Evolutionary conservation across 331 rosid genomes (phyloP).

Genomic region (Quercus lobata): DNA sequence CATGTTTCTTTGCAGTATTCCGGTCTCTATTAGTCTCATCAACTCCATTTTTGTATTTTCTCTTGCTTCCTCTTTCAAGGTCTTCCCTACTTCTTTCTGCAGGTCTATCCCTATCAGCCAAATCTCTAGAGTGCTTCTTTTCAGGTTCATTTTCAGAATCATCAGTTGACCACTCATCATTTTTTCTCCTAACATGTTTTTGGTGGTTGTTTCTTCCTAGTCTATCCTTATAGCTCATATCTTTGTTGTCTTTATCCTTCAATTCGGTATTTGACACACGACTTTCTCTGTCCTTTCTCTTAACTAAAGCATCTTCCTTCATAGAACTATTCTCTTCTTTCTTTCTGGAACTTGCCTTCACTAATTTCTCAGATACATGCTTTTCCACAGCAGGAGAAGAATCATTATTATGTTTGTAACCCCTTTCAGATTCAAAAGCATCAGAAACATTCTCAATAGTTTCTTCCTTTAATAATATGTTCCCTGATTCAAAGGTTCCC

Average conservation of each 20-base stretch:
- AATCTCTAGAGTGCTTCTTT: slow-evolving; percentile 52
- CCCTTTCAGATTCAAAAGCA: slow-evolving; percentile 34
- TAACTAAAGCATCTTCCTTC: slow-evolving; percentile 36
- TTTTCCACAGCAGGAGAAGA: slow-evolving; percentile 34
- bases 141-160: slow-evolving; percentile 34
- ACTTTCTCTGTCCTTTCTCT: slow-evolving; percentile 36
- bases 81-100: slow-evolving; percentile 35
- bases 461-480: slow-evolving; percentile 22
- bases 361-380: slow-evolving; percentile 27
- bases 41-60: slow-evolving; percentile 47
- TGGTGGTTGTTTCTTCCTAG: slow-evolving; percentile 30
- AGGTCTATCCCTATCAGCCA: slow-evolving; percentile 41
- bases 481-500: slow-evolving; percentile 27
- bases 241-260: slow-evolving; percentile 32
- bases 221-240: slow-evolving; percentile 29
- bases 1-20: slow-evolving; percentile 44
- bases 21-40: slow-evolving; percentile 46
- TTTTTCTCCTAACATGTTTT: slow-evolving; percentile 36
- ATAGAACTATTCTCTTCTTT: slow-evolving; percentile 31
- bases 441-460: slow-evolving; percentile 35
- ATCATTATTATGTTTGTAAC: slow-evolving; percentile 13
- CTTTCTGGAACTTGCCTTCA: slow-evolving; percentile 48
- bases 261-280: slow-evolving; percentile 26
- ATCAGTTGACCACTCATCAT: slow-evolving; percentile 25
- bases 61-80: slow-evolving; percentile 56